Conservation (phyloP, 345 rosid species). For the Lepidium sativum region DNA sequence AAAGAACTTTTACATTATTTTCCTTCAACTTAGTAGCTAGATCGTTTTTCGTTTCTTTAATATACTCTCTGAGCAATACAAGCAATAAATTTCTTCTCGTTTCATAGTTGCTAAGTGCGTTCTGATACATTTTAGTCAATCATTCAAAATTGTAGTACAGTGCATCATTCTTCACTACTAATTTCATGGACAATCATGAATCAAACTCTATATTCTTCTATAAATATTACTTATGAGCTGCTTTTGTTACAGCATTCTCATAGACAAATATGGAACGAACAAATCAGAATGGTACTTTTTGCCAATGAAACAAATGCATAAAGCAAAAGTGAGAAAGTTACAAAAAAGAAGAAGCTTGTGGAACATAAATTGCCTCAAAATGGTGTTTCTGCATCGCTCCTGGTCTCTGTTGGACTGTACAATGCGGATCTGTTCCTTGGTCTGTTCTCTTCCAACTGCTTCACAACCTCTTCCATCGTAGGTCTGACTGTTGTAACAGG, state of each 20-base stretch:
- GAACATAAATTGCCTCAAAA: constrained; percentile 28
- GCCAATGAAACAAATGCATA: constrained; percentile 12
- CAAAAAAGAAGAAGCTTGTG: not conserved
- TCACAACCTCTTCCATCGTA: constrained; percentile 91
- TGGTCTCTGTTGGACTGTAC: constrained; percentile 84
- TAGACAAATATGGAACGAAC: not conserved
- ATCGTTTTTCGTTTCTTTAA: not conserved
- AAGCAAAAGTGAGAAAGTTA: not conserved
- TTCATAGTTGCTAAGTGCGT: no score
- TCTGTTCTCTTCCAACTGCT: constrained; percentile 90
- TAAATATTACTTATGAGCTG: constrained; percentile 1
- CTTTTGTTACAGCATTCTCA: constrained; percentile 9
- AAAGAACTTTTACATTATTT: not conserved
- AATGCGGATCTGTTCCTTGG: constrained; percentile 94
- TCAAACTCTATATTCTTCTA: no score
- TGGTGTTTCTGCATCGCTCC: constrained; percentile 82
- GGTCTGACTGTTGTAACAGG: constrained; percentile 91
- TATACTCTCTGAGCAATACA: no score
- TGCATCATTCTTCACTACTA: no score
- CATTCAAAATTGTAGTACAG: no score
- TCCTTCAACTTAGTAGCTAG: not conserved
- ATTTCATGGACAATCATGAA: no score
- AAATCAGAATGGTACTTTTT: constrained; percentile 5
- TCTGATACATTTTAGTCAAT: no score
- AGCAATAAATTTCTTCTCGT: no score